Evolutionary conservation across 176 grass and related monocot species (phyloP).

Genomic region (Oryza australiensis): DNA sequence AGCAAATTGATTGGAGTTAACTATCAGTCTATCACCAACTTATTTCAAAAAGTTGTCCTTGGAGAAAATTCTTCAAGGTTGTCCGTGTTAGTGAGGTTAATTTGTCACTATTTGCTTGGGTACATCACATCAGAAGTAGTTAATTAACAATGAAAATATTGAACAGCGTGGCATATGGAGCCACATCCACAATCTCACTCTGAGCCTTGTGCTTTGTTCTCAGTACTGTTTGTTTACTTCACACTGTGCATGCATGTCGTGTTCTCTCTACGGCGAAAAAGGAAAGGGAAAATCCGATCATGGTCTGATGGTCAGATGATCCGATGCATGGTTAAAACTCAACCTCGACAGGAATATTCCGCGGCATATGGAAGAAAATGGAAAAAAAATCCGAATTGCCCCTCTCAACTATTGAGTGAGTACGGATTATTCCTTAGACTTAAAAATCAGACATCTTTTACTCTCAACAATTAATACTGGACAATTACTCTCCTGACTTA

Average conservation of each 20-base stretch:
- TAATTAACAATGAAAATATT: neutral
- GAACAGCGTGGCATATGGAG: neutral
- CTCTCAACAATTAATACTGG: no score
- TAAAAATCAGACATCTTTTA: no score
- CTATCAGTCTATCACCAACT: neutral
- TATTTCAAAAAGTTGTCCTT: neutral
- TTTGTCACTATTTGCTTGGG: constrained; percentile 19
- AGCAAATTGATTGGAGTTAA: constrained; percentile 5
- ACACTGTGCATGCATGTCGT: neutral
- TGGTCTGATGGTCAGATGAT: neutral
- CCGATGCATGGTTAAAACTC: neutral
- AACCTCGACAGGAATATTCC: neutral
- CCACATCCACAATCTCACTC: neutral
- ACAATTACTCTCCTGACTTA: no score
- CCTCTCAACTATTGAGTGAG: no score
- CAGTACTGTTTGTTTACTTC: neutral
- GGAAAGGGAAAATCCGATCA: neutral
- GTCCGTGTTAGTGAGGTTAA: neutral
- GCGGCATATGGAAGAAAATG: no score
- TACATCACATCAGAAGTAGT: neutral
- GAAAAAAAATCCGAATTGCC: no score
- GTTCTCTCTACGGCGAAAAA: neutral
- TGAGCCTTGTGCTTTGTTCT: neutral
- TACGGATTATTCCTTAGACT: no score
- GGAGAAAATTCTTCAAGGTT: neutral